Evolutionary conservation across 306 rosid species (phyloP), one percentile per base, ranked within the genome.

Genomic region (Glycyrrhiza uralensis): DNA sequence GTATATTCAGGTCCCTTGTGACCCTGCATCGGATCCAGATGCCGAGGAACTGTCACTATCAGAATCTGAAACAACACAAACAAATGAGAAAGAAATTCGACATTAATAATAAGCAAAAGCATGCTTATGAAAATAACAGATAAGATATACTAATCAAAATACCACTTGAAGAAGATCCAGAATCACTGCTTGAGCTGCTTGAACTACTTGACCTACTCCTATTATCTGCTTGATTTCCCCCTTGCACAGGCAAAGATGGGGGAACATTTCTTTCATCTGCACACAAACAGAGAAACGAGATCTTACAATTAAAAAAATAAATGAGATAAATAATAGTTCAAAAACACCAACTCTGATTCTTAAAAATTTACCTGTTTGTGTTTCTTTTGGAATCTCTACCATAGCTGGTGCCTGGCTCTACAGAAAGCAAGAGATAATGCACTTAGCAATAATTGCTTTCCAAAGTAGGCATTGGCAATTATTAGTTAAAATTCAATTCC

Each of bases 101-200:
- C 28, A 47, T 28, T 54, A 63, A 66, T 20, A 72, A 61, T 75
- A 13, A 14, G 78, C 17, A 69, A 39, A 58, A 19, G 35, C 15
- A 38, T 11, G 46, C 10, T 15, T 18, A 47, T 14, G 38, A 22
- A 61, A 19, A 30, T 29, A 54, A 29, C 56, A 32, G 9, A 8
- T 4, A 28, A n/a, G 9, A 76, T n/a, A 57, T 22, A 13, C n/a
- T 24, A 59, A 67, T 67, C 36, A 33, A 72, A 56, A 70, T 94
- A 94, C 99, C 99, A 79, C 95, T 91, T 19, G 99, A 94, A 60
- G 97, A 89, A 62, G 99, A 91, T 52, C 96, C 96, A 51, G 99
- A 94, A 84, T 83, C 97, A 60, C 99, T 91, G 82, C 96, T 94
- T 29, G 99, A 94, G 81, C 96, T 87, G 90, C 95, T 86, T 67